phyloP scores from a whole-genome alignment of 306 rosid genomes.

The Ormosia semicastrata region DNA sequence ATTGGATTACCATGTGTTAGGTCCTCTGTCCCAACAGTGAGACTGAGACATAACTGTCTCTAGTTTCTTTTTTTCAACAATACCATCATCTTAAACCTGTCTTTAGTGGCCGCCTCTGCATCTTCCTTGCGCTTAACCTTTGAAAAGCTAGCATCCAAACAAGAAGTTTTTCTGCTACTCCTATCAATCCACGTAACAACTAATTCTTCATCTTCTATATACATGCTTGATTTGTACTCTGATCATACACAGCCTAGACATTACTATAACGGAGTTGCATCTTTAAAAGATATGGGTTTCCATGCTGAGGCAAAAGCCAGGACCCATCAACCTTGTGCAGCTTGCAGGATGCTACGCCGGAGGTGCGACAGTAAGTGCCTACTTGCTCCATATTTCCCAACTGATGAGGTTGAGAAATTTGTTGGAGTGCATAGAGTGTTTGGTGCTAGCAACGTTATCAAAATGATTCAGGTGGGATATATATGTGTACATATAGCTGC shows the following conservation, averaged over 20 bases:
- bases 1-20: conserved; percentile 9
- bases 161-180: not conserved
- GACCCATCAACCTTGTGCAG: conserved; percentile 38
- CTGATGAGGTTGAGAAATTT: conserved; percentile 24
- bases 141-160: not conserved
- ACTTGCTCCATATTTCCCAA: conserved; percentile 38
- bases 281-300: not conserved
- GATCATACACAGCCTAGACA: not conserved
- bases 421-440: conserved; percentile 32
- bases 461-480: conserved; percentile 34
- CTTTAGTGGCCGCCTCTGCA: conserved; percentile 20
- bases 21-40: conserved; percentile 22
- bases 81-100: not conserved
- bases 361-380: conserved; percentile 33
- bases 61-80: not conserved
- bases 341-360: conserved; percentile 38
- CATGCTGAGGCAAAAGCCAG: not conserved
- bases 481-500: too few relatives aligned
- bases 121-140: conserved; percentile 18
- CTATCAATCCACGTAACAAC: not conserved
- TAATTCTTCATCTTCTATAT: not conserved
- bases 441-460: conserved; percentile 45
- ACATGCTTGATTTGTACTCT: not conserved
- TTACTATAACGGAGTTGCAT: not conserved
- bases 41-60: not conserved